A percentile compares a stretch with the other conserved stretches of the same genome.
Evolutionary conservation across 805 yeast species (phyloP).

Genomic region (Scheffersomyces coipomensis): DNA sequence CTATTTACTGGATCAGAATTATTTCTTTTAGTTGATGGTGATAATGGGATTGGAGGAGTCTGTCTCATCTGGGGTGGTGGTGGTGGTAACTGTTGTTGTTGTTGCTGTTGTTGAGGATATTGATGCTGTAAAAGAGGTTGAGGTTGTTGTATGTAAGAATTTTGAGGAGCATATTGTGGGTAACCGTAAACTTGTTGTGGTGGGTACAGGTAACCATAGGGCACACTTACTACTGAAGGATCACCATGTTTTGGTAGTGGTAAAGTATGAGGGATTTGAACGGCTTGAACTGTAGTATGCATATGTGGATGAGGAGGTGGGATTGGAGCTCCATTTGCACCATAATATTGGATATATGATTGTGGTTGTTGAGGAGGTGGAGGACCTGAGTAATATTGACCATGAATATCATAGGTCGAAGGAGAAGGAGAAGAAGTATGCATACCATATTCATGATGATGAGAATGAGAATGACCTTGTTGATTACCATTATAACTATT

Average conservation of each 20-base stretch:
- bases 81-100: not conserved
- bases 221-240: not conserved
- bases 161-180: slow-evolving; percentile 6
- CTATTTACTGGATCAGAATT: slow-evolving; percentile 1
- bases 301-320: not conserved
- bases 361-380: not conserved
- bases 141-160: slow-evolving; percentile 3
- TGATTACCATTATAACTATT: slow-evolving; percentile 6
- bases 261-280: slow-evolving; percentile 4
- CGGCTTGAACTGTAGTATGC: not conserved
- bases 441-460: slow-evolving; percentile 4
- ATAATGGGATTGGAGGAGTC: slow-evolving; percentile 1
- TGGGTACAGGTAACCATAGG: slow-evolving; percentile 14
- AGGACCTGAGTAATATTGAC: not conserved
- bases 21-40: not conserved
- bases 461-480: slow-evolving; percentile 1
- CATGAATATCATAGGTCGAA: not conserved
- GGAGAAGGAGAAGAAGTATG: slow-evolving; percentile 2
- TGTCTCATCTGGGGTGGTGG: slow-evolving; percentile 2
- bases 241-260: slow-evolving; percentile 2
- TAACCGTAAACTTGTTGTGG: slow-evolving; percentile 2
- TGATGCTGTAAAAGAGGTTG: slow-evolving; percentile 1
- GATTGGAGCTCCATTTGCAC: not conserved
- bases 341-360: not conserved
- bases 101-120: slow-evolving; percentile 3